Percentiles rank a stretch among this genome's conserved stretches.
phyloP scores from a whole-genome alignment of 2,329 filamentous ascomycete species.

The Incumbomyces lentus region DNA sequence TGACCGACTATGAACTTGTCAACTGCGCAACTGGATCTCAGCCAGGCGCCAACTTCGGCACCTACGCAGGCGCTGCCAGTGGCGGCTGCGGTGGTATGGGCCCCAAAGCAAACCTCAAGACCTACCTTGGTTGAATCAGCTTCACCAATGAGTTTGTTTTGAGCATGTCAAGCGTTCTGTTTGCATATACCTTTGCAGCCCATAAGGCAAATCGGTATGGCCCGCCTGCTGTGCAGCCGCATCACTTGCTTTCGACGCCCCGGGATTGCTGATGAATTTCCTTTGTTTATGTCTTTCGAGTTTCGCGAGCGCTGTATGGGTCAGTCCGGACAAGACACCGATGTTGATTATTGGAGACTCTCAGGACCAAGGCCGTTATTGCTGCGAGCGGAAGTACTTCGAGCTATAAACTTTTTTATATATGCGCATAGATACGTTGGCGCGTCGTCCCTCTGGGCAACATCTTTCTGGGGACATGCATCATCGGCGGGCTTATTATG shows the following conservation, averaged over 20 bases:
- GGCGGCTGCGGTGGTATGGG: constrained; percentile 21
- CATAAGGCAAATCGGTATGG: neutral
- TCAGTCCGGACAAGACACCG: neutral
- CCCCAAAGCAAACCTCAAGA: constrained; percentile 15
- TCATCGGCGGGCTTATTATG: no score
- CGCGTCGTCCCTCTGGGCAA: no score
- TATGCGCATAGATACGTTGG: neutral
- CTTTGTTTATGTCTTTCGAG: constrained; percentile 7
- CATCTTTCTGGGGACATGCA: no score
- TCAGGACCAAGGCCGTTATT: neutral
- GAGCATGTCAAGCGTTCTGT: neutral
- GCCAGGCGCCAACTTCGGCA: constrained; percentile 18
- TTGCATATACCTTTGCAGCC: constrained; percentile 3
- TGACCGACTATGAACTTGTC: constrained; percentile 14
- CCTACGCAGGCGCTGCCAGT: constrained; percentile 13
- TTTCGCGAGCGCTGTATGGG: neutral
- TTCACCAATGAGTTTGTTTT: neutral
- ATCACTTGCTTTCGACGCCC: neutral
- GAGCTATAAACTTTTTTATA: neutral
- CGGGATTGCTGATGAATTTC: constrained; percentile 8
- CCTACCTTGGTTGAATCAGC: constrained; percentile 12
- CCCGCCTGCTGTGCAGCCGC: neutral
- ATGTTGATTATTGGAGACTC: neutral
- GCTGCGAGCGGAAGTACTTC: neutral
- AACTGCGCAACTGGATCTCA: constrained; percentile 21